A percentile compares a stretch with the other conserved stretches of the same genome.
phyloP scores from a whole-genome alignment of 1,139 yeast species.

The Entelexis sorbosivorans region DNA sequence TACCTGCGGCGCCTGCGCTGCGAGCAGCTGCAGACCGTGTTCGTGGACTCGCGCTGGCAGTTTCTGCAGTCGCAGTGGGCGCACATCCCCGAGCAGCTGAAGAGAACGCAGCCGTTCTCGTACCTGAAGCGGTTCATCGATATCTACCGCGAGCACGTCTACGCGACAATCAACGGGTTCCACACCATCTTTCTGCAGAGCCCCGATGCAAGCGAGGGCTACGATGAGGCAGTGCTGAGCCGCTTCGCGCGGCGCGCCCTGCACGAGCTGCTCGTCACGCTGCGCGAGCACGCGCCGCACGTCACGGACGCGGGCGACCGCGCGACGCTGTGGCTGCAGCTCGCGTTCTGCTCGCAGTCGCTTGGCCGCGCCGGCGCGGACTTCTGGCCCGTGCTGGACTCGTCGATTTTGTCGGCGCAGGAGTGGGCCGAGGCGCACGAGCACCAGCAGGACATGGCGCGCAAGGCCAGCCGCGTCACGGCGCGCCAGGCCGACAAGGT shows the following conservation, averaged over 20 bases:
- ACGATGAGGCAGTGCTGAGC: constrained; percentile 25
- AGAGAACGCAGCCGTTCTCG: constrained; percentile 37
- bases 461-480: constrained; percentile 7
- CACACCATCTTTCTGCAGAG: constrained; percentile 42
- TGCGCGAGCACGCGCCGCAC: constrained; percentile 33
- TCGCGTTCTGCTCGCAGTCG: constrained; percentile 67
- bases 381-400: constrained; percentile 38
- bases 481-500: constrained; percentile 1
- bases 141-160: constrained; percentile 69
- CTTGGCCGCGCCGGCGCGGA: constrained; percentile 60
- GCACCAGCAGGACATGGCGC: constrained; percentile 32
- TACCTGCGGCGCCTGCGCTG: constrained; percentile 48
- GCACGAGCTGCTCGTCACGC: constrained; percentile 29
- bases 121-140: constrained; percentile 72
- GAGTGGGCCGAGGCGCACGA: constrained; percentile 34
- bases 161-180: constrained; percentile 58
- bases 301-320: constrained; percentile 37
- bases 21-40: constrained; percentile 30
- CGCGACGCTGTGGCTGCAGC: constrained; percentile 58
- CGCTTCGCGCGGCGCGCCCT: constrained; percentile 37
- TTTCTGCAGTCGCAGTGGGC: constrained; percentile 38
- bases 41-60: constrained; percentile 30
- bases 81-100: constrained; percentile 31
- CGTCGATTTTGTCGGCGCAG: constrained; percentile 26
- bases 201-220: constrained; percentile 2